Percentiles rank a stretch among this genome's conserved stretches.
These are phyloP conservation scores for Phytophthora aleatoria DNA, from an alignment of 352 stramenopile genomes.

Conservation along the genomic window DNA sequence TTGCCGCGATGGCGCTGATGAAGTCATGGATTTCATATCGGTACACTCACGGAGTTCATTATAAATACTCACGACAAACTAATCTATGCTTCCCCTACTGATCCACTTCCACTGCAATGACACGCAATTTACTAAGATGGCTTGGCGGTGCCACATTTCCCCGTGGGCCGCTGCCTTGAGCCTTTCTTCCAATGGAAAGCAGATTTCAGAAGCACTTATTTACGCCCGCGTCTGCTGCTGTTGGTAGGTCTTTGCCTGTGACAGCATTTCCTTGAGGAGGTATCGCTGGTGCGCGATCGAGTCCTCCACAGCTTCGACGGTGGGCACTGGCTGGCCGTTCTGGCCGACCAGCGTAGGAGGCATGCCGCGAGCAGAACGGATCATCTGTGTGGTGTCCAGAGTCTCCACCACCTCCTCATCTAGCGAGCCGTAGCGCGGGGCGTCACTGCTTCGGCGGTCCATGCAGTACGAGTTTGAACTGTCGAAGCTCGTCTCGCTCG, in stretches of 20 bases:
- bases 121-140: slow-evolving; percentile 25
- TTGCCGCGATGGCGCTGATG: not conserved
- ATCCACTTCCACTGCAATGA: slow-evolving; percentile 26
- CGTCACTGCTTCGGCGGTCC: slow-evolving; percentile 35
- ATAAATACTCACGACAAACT: slow-evolving; percentile 42
- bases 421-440: slow-evolving; percentile 30
- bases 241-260: slow-evolving; percentile 51
- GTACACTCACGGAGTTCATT: slow-evolving; percentile 24
- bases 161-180: slow-evolving; percentile 13
- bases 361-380: slow-evolving; percentile 18
- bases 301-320: slow-evolving; percentile 52
- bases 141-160: slow-evolving; percentile 16
- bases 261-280: slow-evolving; percentile 71
- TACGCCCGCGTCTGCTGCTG: slow-evolving; percentile 31
- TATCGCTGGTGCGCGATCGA: slow-evolving; percentile 71
- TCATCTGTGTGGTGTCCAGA: slow-evolving; percentile 47
- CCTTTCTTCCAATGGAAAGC: slow-evolving; percentile 35
- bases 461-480: slow-evolving; percentile 41
- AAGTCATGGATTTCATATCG: not conserved
- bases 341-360: slow-evolving; percentile 14
- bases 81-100: slow-evolving; percentile 10
- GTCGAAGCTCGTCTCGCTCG: slow-evolving; percentile 52
- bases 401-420: slow-evolving; percentile 50
- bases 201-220: slow-evolving; percentile 17
- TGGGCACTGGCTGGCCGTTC: slow-evolving; percentile 21